Conservation (phyloP, 2,329 filamentous ascomycete genomes). For the Curvularia lunata region DNA sequence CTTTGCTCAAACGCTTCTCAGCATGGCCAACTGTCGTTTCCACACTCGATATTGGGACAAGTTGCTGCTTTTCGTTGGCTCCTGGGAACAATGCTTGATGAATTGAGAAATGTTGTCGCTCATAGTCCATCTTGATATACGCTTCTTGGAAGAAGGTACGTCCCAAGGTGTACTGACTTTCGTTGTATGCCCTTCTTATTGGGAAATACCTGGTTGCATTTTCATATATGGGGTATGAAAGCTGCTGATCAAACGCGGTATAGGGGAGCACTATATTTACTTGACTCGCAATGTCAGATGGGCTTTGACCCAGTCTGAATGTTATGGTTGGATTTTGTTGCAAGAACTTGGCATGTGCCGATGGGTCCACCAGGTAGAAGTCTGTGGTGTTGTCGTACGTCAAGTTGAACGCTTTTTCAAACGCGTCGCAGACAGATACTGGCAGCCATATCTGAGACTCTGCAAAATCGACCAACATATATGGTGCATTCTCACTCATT, state of each 20-base stretch:
- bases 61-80: background rate
- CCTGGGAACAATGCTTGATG: constrained; percentile 3
- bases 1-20: background rate
- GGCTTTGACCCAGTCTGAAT: background rate
- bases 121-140: constrained; percentile 54
- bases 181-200: constrained; percentile 60
- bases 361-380: constrained; percentile 46
- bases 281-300: background rate
- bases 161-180: constrained; percentile 65
- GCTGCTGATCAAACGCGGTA: constrained; percentile 53
- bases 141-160: constrained; percentile 72
- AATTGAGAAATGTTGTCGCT: constrained; percentile 46
- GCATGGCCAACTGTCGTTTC: no score
- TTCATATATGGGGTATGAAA: constrained; percentile 60
- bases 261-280: constrained; percentile 46
- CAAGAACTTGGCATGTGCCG: constrained; percentile 33
- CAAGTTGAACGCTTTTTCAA: constrained; percentile 47
- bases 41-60: background rate
- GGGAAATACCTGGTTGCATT: constrained; percentile 72
- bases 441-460: constrained; percentile 50
- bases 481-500: constrained; percentile 7
- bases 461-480: constrained; percentile 46
- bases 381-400: constrained; percentile 42
- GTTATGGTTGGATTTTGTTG: background rate
- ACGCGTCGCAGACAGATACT: constrained; percentile 39